A percentile compares a stretch with the other conserved stretches of the same genome.
phyloP scores from a whole-genome alignment of 768 basidiomycete genomes.

The Tylopilus intermedius region DNA sequence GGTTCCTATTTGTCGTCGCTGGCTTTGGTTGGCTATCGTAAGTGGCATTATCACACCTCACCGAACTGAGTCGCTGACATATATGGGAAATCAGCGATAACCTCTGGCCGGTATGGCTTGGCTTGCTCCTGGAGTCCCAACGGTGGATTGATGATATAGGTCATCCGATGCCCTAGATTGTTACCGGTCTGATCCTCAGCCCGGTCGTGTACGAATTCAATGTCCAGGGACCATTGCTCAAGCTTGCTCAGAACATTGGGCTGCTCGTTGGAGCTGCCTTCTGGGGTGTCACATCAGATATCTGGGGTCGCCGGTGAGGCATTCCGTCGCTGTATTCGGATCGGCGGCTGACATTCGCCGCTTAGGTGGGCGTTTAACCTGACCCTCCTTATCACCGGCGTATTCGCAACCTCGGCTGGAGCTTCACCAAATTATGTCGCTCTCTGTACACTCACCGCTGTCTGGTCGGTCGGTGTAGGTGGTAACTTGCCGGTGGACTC shows the following conservation, averaged over 20 bases:
- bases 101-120: constrained; percentile 55
- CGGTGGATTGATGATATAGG: neutral
- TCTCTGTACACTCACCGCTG: constrained; percentile 47
- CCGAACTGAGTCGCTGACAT: neutral
- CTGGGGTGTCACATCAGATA: constrained; percentile 64
- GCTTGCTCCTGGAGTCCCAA: neutral
- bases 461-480: constrained; percentile 66
- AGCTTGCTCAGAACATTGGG: constrained; percentile 68
- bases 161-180: constrained; percentile 37
- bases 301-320: constrained; percentile 62
- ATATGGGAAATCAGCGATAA: constrained; percentile 46
- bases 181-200: constrained; percentile 59
- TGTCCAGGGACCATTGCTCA: constrained; percentile 56
- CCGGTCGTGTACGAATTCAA: constrained; percentile 64
- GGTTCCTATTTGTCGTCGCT: constrained; percentile 58
- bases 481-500: constrained; percentile 74
- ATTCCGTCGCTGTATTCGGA: neutral
- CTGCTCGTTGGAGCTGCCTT: constrained; percentile 63
- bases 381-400: constrained; percentile 62
- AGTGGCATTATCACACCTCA: constrained; percentile 22
- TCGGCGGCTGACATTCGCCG: constrained; percentile 3
- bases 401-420: constrained; percentile 62
- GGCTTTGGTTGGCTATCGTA: constrained; percentile 78
- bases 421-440: constrained; percentile 50
- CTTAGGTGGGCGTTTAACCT: constrained; percentile 60